These are phyloP conservation scores for Aspergillus carbonarius DNA, from an alignment of 2,329 filamentous ascomycete species.

Conservation along the genomic window DNA sequence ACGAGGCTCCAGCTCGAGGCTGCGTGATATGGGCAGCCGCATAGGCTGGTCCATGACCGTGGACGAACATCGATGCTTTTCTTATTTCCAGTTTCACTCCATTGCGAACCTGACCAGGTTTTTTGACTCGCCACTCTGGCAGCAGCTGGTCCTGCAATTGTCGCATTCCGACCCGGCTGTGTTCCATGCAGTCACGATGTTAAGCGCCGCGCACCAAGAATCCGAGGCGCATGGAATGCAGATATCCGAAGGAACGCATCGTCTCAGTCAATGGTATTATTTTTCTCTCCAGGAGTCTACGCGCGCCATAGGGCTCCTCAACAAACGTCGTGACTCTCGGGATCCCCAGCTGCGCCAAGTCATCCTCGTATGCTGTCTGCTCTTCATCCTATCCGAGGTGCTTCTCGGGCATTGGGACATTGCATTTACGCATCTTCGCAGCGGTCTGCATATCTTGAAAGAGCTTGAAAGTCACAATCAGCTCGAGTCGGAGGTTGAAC, in stretches of 20 bases:
- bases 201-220: slow-evolving; percentile 10
- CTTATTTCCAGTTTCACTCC: slow-evolving; percentile 5
- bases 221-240: slow-evolving; percentile 1
- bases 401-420: background rate
- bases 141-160: slow-evolving; percentile 6
- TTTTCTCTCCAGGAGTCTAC: slow-evolving; percentile 5
- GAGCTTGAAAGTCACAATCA: background rate
- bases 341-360: slow-evolving; percentile 6
- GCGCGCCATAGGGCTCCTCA: background rate
- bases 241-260: background rate
- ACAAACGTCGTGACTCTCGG: background rate
- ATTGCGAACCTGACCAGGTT: background rate
- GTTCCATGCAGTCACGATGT: slow-evolving; percentile 4
- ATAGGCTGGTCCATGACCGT: slow-evolving; percentile 2
- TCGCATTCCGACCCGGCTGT: slow-evolving; percentile 1
- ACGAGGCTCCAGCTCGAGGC: background rate
- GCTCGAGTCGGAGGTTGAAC: background rate
- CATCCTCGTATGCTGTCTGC: slow-evolving; percentile 9
- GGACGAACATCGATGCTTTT: slow-evolving; percentile 5
- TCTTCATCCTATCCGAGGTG: slow-evolving; percentile 8
- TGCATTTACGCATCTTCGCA: slow-evolving; percentile 7
- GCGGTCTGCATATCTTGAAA: slow-evolving; percentile 6
- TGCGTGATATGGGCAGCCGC: background rate
- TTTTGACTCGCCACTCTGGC: slow-evolving; percentile 8
- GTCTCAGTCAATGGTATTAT: background rate